phyloP scores from a whole-genome alignment of 176 grass and related monocot genomes.

The Chrysopogon serrulatus region DNA sequence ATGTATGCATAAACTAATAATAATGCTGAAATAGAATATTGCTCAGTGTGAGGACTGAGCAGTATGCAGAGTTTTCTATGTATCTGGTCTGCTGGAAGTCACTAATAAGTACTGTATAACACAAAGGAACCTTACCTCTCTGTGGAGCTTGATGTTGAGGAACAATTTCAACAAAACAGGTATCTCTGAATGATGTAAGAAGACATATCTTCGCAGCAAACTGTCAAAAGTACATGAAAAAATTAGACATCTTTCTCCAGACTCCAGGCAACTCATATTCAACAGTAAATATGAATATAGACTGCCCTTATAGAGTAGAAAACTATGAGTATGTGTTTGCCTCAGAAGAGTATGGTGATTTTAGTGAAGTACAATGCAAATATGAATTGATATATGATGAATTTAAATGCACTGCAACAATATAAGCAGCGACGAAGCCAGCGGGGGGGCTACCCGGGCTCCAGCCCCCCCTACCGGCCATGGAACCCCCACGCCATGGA shows the following conservation, averaged over 20 bases:
- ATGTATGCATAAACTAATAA: not conserved
- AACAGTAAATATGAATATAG: not conserved
- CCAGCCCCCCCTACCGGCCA: too few species aligned
- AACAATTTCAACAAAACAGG: conserved; percentile 92
- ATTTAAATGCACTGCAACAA: not conserved
- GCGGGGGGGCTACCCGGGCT: too few species aligned
- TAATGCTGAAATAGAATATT: not conserved
- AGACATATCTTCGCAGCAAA: conserved; percentile 97
- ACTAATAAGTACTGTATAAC: not conserved
- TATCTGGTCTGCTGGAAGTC: not conserved
- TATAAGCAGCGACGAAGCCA: too few species aligned
- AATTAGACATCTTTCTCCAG: not conserved
- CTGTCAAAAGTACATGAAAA: conserved; percentile 53
- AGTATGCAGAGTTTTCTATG: not conserved
- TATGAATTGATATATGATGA: not conserved
- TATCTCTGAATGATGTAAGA: conserved; percentile 98
- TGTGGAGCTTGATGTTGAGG: conserved; percentile 84
- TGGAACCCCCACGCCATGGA: too few species aligned
- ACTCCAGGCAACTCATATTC: not conserved
- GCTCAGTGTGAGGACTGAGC: not conserved
- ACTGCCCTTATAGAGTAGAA: not conserved
- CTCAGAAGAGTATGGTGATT: not conserved
- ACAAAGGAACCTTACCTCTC: conserved; percentile 57
- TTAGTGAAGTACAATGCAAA: not conserved
- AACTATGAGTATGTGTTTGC: not conserved